These are phyloP conservation scores for Glycine tomentella DNA, from an alignment of 306 rosid species.

Conservation along the genomic window DNA sequence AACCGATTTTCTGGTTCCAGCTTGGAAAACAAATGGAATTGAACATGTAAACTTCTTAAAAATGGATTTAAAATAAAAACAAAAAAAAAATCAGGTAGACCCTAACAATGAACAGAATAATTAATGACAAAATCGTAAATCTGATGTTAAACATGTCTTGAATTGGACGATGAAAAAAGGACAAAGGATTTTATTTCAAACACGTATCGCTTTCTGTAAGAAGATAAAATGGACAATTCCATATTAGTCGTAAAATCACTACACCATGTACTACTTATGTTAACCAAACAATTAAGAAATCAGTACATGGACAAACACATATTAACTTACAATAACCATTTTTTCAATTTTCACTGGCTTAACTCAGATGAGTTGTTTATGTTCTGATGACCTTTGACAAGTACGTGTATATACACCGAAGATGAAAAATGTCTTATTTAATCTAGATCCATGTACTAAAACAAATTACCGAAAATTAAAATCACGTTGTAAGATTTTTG, in stretches of 20 bases:
- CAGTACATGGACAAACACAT: slow-evolving; percentile 4
- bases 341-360: background rate
- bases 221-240: slow-evolving; percentile 21
- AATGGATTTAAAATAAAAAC: background rate
- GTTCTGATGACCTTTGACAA: slow-evolving; percentile 38
- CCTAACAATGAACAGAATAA: background rate
- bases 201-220: background rate
- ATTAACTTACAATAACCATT: background rate
- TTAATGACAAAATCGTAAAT: background rate
- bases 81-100: background rate
- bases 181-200: background rate
- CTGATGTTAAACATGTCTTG: too few relatives aligned
- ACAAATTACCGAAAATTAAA: background rate
- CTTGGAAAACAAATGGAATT: slow-evolving; percentile 4
- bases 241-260: background rate
- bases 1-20: background rate
- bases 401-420: slow-evolving; percentile 83
- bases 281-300: slow-evolving; percentile 26
- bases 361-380: background rate
- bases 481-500: background rate
- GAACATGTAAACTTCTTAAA: background rate
- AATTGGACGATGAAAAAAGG: background rate
- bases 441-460: background rate
- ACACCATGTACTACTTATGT: background rate
- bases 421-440: slow-evolving; percentile 6